phyloP scores from a whole-genome alignment of 441 rosid species.

The Euphorbia schlechtendalii region DNA sequence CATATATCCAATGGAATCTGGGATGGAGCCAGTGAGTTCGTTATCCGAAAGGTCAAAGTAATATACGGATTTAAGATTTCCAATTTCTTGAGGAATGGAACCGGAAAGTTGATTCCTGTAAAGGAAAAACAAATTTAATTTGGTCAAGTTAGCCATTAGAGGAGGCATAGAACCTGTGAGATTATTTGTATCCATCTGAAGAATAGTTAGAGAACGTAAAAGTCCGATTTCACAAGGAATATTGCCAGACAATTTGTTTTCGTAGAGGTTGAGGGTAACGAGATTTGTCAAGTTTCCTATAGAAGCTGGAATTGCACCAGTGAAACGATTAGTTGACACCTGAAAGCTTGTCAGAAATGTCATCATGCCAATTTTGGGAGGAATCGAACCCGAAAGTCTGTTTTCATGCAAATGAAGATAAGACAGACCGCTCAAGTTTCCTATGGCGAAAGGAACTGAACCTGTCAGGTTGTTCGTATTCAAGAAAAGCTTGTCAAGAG shows the following conservation, averaged over 20 bases:
- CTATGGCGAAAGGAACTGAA: background rate
- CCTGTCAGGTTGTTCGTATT: background rate
- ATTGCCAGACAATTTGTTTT: background rate
- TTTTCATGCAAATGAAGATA: background rate
- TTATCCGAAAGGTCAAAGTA: background rate
- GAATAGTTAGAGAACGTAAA: background rate
- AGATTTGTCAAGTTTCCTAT: background rate
- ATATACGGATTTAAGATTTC: background rate
- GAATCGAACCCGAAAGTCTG: background rate
- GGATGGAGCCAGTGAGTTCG: background rate
- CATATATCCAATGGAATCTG: background rate
- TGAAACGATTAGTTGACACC: background rate
- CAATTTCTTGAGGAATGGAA: background rate
- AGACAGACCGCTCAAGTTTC: background rate
- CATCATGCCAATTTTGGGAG: background rate
- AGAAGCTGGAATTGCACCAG: background rate
- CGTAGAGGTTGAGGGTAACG: background rate
- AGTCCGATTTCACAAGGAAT: background rate
- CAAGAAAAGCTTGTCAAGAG: background rate
- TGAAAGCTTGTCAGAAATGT: background rate
- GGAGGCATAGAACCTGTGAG: background rate
- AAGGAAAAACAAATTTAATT: background rate
- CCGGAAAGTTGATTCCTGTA: background rate
- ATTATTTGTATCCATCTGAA: background rate
- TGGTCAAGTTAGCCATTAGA: background rate